phyloP scores from a whole-genome alignment of 2,329 filamentous ascomycete species.

The Hymenoscyphus repandus region DNA sequence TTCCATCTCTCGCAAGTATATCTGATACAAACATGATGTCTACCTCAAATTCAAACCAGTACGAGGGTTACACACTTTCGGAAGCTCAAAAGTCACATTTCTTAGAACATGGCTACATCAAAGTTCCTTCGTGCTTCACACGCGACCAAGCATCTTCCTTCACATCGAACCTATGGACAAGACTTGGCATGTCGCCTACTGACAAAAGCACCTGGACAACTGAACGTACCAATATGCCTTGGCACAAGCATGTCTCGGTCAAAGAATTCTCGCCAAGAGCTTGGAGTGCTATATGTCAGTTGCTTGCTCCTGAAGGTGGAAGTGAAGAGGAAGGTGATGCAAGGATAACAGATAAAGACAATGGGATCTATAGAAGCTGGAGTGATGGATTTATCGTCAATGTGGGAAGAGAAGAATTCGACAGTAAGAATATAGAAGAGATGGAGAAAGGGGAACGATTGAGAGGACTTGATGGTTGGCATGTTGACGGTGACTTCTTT shows the following conservation, averaged over 20 bases:
- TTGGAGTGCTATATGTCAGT: constrained; percentile 61
- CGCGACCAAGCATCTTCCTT: constrained; percentile 42
- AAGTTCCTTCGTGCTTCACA: constrained; percentile 47
- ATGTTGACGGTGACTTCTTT: constrained; percentile 69
- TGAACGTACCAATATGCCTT: constrained; percentile 61
- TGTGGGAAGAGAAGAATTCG: constrained; percentile 52
- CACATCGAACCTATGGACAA: constrained; percentile 52
- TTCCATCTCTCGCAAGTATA: too few species aligned
- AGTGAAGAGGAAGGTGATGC: constrained; percentile 42
- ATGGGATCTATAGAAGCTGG: constrained; percentile 46
- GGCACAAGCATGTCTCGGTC: constrained; percentile 49
- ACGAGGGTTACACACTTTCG: constrained; percentile 28
- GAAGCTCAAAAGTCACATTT: constrained; percentile 47
- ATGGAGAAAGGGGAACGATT: constrained; percentile 48
- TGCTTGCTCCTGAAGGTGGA: constrained; percentile 42
- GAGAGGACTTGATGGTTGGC: constrained; percentile 51
- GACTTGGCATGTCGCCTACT: constrained; percentile 57
- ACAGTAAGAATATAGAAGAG: constrained; percentile 20
- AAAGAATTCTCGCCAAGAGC: constrained; percentile 56
- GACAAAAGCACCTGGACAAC: constrained; percentile 60
- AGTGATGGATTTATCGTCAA: constrained; percentile 66
- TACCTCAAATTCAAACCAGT: neutral
- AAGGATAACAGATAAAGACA: constrained; percentile 36
- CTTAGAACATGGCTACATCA: constrained; percentile 50
- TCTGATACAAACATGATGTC: neutral